Percentiles rank a stretch among this genome's conserved stretches.
These are phyloP conservation scores for Garcia nutans DNA, from an alignment of 345 rosid genomes.

Conservation along the genomic window DNA sequence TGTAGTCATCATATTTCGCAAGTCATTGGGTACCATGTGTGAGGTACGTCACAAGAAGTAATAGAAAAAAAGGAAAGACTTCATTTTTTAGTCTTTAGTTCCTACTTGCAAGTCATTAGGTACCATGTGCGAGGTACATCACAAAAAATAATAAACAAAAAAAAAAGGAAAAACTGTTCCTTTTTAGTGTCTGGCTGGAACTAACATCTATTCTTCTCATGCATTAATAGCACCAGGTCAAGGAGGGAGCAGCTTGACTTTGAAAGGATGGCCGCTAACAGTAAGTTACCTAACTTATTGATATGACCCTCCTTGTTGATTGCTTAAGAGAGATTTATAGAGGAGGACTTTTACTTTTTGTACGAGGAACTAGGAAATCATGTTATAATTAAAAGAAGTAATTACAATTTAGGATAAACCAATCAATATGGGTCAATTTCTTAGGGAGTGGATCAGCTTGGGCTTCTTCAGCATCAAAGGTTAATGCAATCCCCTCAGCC, in stretches of 20 bases:
- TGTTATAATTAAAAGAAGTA: background rate
- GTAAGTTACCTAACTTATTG: slow-evolving; percentile 31
- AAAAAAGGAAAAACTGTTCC: background rate
- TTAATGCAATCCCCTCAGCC: slow-evolving; percentile 48
- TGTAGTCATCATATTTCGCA: background rate
- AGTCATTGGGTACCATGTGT: too few species aligned
- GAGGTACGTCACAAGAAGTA: background rate
- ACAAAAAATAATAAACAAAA: background rate
- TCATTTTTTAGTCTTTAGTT: slow-evolving; percentile 1
- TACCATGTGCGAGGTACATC: background rate
- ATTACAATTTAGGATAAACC: background rate
- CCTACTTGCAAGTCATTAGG: too few species aligned
- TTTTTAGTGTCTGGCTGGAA: slow-evolving; percentile 2
- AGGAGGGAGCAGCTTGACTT: slow-evolving; percentile 51
- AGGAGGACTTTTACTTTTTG: background rate
- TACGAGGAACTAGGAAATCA: background rate
- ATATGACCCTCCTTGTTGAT: background rate
- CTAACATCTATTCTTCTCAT: slow-evolving; percentile 14
- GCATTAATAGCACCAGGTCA: slow-evolving; percentile 46
- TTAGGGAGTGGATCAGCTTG: slow-evolving; percentile 60
- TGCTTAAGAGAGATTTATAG: background rate
- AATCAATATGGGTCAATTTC: slow-evolving; percentile 1
- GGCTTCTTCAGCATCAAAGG: slow-evolving; percentile 47
- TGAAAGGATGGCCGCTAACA: slow-evolving; percentile 71
- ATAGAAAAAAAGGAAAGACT: background rate